Evolutionary conservation across 306 rosid genomes (phyloP).

Genomic region (Lathyrus aphaca): DNA sequence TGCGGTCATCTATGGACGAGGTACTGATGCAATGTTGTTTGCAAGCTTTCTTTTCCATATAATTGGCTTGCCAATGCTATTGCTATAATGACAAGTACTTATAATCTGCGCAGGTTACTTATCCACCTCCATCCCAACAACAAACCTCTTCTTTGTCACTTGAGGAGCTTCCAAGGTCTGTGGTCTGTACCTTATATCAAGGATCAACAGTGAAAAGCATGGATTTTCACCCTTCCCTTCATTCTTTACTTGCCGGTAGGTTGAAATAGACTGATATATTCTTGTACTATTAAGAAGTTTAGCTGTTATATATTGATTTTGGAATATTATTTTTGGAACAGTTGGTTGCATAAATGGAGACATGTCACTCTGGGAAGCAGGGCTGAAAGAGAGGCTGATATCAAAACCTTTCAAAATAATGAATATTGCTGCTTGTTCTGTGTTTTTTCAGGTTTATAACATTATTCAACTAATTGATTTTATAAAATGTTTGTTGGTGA

Average conservation of each 20-base stretch:
- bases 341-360: constrained; percentile 70
- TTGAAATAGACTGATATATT: constrained; percentile 14
- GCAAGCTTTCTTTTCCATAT: constrained; percentile 34
- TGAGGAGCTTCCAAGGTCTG: constrained; percentile 60
- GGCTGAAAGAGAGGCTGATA: constrained; percentile 53
- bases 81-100: constrained; percentile 12
- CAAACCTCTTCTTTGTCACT: constrained; percentile 53
- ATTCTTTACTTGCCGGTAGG: constrained; percentile 63
- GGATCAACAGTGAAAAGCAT: constrained; percentile 59
- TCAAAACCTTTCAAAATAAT: constrained; percentile 57
- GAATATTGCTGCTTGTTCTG: constrained; percentile 44
- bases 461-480: constrained; percentile 8
- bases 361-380: constrained; percentile 65
- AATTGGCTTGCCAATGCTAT: neutral
- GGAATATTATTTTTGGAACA: constrained; percentile 44
- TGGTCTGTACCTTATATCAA: constrained; percentile 54
- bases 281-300: constrained; percentile 2
- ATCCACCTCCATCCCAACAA: constrained; percentile 49
- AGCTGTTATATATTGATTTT: constrained; percentile 20
- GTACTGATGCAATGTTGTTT: constrained; percentile 36
- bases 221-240: constrained; percentile 74
- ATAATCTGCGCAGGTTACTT: constrained; percentile 48
- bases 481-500: constrained; percentile 6
- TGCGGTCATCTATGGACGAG: constrained; percentile 61
- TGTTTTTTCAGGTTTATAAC: constrained; percentile 49